These are phyloP conservation scores for Penicillium soppii DNA, from an alignment of 495 filamentous ascomycete genomes.

Conservation along the genomic window DNA sequence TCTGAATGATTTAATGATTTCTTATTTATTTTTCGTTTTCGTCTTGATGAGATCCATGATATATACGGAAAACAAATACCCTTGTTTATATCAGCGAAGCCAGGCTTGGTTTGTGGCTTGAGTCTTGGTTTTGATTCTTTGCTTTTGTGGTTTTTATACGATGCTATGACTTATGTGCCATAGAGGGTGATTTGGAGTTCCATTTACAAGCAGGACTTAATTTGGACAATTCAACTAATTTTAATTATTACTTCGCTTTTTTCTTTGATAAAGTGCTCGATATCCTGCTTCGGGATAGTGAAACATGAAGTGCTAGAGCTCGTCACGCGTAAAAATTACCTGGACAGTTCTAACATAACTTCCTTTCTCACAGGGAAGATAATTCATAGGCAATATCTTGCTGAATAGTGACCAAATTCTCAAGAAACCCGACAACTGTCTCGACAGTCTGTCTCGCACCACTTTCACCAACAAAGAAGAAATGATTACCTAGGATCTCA, in stretches of 20 bases:
- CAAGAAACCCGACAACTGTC: not conserved
- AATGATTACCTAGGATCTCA: slow-evolving; percentile 10
- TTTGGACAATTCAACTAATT: slow-evolving; percentile 2
- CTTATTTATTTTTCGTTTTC: not conserved
- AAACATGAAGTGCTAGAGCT: no score
- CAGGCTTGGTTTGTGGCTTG: not conserved
- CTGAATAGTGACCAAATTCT: not conserved
- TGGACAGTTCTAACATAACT: no score
- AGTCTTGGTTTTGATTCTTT: not conserved
- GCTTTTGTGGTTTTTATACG: not conserved
- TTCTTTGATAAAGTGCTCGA: no score
- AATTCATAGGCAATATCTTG: no score
- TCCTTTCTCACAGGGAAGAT: no score
- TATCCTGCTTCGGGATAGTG: no score
- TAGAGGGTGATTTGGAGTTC: not conserved
- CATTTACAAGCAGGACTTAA: slow-evolving; percentile 12
- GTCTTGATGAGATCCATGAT: slow-evolving; percentile 7
- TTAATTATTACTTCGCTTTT: no score
- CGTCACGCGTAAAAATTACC: no score
- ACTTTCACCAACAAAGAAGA: slow-evolving; percentile 14
- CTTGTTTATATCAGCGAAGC: not conserved
- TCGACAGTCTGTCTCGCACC: slow-evolving; percentile 5
- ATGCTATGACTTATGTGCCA: slow-evolving; percentile 4
- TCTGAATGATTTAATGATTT: slow-evolving; percentile 25
- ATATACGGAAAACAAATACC: slow-evolving; percentile 4